Evolutionary conservation across 208 protist species (phyloP).

Genomic region (Crithidia sp.): DNA sequence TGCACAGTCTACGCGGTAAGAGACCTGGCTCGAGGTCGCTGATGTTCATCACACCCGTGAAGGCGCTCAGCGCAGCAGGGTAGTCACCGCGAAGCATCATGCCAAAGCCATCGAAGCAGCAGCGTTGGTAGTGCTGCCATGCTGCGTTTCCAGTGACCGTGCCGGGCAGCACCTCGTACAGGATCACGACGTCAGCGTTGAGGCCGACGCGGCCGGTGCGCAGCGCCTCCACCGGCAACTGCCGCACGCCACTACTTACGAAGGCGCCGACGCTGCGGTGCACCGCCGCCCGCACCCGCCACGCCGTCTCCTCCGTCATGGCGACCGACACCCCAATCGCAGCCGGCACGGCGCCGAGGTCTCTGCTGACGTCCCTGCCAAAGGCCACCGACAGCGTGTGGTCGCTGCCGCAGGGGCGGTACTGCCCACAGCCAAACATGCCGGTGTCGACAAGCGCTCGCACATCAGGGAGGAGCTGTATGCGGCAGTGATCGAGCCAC

Average conservation of each 20-base stretch:
- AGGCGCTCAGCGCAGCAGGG: slow-evolving; percentile 29
- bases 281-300: slow-evolving; percentile 33
- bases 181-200: slow-evolving; percentile 25
- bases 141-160: slow-evolving; percentile 10
- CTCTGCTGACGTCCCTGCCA: slow-evolving; percentile 31
- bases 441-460: slow-evolving; percentile 30
- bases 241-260: slow-evolving; percentile 20
- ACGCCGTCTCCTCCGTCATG: slow-evolving; percentile 44
- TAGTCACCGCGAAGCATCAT: slow-evolving; percentile 51
- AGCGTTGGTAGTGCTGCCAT: slow-evolving; percentile 33
- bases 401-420: slow-evolving; percentile 12
- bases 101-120: slow-evolving; percentile 35
- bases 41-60: slow-evolving; percentile 27
- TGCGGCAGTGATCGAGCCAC: neutral
- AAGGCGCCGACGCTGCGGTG: neutral
- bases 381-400: slow-evolving; percentile 28
- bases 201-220: neutral
- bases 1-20: slow-evolving; percentile 17
- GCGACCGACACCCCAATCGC: slow-evolving; percentile 27
- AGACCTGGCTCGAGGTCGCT: slow-evolving; percentile 26
- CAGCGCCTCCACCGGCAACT: slow-evolving; percentile 5
- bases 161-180: slow-evolving; percentile 40
- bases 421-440: slow-evolving; percentile 22
- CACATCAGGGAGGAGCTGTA: slow-evolving; percentile 8
- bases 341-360: slow-evolving; percentile 30